A percentile compares a stretch with the other conserved stretches of the same genome.
Evolutionary conservation across 2,329 filamentous ascomycete genomes (phyloP).

Genomic region (Aspergillus thermomutatus): DNA sequence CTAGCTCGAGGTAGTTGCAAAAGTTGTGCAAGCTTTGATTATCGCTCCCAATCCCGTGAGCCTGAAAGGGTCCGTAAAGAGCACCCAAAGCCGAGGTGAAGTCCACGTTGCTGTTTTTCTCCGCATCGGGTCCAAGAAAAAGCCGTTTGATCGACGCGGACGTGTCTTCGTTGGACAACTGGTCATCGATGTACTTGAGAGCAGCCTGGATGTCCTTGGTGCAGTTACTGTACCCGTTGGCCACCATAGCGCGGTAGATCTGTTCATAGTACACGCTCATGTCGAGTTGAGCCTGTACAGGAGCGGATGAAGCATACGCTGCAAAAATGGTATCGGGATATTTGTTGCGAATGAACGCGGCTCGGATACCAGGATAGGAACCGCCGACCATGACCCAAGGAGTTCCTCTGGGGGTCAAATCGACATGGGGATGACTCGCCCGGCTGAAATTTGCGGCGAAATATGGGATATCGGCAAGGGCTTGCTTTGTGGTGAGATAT

Average conservation of each 20-base stretch:
- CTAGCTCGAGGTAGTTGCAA: conserved; percentile 47
- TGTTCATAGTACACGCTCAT: conserved; percentile 53
- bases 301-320: conserved; percentile 41
- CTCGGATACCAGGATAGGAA: conserved; percentile 44
- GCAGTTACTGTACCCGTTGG: conserved; percentile 51
- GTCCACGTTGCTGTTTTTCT: conserved; percentile 44
- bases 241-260: conserved; percentile 46
- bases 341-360: conserved; percentile 42
- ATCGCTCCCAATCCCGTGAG: conserved; percentile 40
- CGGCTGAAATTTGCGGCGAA: conserved; percentile 43
- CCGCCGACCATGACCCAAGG: conserved; percentile 49
- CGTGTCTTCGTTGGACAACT: conserved; percentile 35
- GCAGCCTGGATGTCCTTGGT: conserved; percentile 49
- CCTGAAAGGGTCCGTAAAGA: conserved; percentile 45
- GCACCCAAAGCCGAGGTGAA: conserved; percentile 45
- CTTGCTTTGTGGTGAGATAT: conserved; percentile 43
- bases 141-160: conserved; percentile 44
- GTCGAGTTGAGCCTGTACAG: conserved; percentile 47
- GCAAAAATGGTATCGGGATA: conserved; percentile 43
- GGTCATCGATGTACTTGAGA: conserved; percentile 47
- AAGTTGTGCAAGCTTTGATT: conserved; percentile 36
- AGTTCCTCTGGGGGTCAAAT: conserved; percentile 38
- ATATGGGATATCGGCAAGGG: conserved; percentile 44
- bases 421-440: conserved; percentile 24
- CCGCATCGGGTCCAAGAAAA: conserved; percentile 48